A percentile compares a stretch with the other conserved stretches of the same genome.
phyloP scores from a whole-genome alignment of 2,329 filamentous ascomycete genomes.

The Ciborinia camelliae region DNA sequence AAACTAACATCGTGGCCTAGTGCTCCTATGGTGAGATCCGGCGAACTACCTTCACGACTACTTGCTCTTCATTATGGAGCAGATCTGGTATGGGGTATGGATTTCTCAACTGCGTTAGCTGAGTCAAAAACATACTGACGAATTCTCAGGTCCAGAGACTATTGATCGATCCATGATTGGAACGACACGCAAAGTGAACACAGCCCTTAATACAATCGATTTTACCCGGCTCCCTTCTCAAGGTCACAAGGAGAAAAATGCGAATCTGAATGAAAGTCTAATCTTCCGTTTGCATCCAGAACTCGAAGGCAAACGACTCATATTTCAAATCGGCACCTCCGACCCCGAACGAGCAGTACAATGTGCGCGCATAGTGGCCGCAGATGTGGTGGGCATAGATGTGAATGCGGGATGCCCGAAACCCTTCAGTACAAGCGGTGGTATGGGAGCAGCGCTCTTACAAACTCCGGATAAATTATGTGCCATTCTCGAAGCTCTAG shows the following conservation, averaged over 20 bases:
- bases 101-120: constrained; percentile 6
- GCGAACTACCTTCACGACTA: constrained; percentile 86
- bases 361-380: constrained; percentile 79
- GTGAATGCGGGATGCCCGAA: constrained; percentile 99
- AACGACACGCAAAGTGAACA: constrained; percentile 72
- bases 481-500: constrained; percentile 78
- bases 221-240: constrained; percentile 76
- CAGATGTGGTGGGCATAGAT: constrained; percentile 89
- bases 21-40: constrained; percentile 97
- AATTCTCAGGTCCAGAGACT: constrained; percentile 73
- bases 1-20: constrained; percentile 1
- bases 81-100: constrained; percentile 88
- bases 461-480: constrained; percentile 79
- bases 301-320: constrained; percentile 68
- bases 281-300: constrained; percentile 82
- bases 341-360: constrained; percentile 78
- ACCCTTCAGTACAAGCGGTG: constrained; percentile 86
- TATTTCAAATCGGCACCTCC: constrained; percentile 91
- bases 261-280: constrained; percentile 59
- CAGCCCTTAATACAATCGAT: constrained; percentile 74
- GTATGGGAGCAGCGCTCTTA: constrained; percentile 92
- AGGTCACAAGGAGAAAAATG: constrained; percentile 54
- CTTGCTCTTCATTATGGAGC: constrained; percentile 91
- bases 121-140: constrained; percentile 20
- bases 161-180: constrained; percentile 91